phyloP scores from a whole-genome alignment of 345 rosid genomes.

The Gossypium anomalum region DNA sequence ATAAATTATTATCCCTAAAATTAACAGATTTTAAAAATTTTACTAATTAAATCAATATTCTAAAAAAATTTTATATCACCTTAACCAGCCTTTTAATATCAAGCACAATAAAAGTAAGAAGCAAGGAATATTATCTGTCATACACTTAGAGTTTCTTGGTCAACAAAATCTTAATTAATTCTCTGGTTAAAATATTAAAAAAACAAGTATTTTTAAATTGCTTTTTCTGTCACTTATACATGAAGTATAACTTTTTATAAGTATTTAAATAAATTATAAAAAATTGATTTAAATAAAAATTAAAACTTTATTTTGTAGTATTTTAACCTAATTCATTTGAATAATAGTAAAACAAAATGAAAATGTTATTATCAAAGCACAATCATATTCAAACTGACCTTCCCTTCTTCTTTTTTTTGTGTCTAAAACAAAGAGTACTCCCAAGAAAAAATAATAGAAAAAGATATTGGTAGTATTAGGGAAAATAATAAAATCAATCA shows the following conservation, averaged over 20 bases:
- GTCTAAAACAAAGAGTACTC: background rate
- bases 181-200: background rate
- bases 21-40: background rate
- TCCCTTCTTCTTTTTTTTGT: rapidly evolving
- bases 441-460: background rate
- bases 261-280: too few relatives aligned
- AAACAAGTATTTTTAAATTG: background rate
- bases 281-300: too few relatives aligned
- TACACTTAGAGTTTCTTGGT: background rate
- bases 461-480: background rate
- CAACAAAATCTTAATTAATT: background rate
- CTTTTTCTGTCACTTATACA: too few relatives aligned
- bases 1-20: too few relatives aligned
- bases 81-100: too few relatives aligned
- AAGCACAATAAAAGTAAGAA: background rate
- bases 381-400: background rate
- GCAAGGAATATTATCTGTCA: background rate
- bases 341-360: background rate
- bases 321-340: background rate
- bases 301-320: too few relatives aligned
- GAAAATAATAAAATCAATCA: background rate
- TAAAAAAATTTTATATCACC: too few relatives aligned
- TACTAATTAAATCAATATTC: too few relatives aligned
- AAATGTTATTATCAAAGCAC: background rate
- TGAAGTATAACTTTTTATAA: too few relatives aligned